Evolutionary conservation across 257 asterid species (phyloP), one percentile per base, ranked within the genome.

Genomic region (Lithospermum erythrorhizon): DNA sequence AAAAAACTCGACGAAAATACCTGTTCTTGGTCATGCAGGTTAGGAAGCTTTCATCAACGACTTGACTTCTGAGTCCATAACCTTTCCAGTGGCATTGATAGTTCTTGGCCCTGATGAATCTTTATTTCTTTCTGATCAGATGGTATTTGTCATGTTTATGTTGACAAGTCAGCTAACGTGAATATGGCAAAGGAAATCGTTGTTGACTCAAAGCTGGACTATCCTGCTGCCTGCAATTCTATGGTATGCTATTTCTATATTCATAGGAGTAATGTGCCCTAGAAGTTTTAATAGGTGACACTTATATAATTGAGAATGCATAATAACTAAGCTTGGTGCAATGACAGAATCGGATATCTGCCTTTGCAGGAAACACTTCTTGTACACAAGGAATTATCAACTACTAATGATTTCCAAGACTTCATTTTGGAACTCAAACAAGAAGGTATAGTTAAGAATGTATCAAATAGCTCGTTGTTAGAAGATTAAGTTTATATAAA

Each of bases 1-100:
- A 65, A 88, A 79, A 75, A 67, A 76, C 57, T 78, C 90, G 23
- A 88, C 96, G 15, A 88, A 85, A 79, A 88, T 88, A 67, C 96
- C 95, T 56, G 95, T 88, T 72, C 82, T 88, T 55, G 96, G 96
- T 49, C 96, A 88, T 78, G 87, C 96, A 54, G 96, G 96, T 88
- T 80, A 57, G 72, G 60, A 53, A 29, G 52, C 53, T 58, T 13
- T 18, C 19, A 55, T 13, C 16, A 41, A 11, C 17, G 2, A 41
- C 13, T 18, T 41, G 49, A 6, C 61, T 58, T 21, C 51, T 35
- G 9, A 17, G 47, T 53, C 30, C 2, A 30, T 14, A 53, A 22
- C 57, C 17, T 22, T 19, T n/a, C 57, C 0, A 7, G 14, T 0
- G 5, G 14, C 63, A 20, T n/a, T 58, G 52, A 21, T 61, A 55